Conservation (phyloP, 148 eudicot genomes). For the Dysphania ambrosioides region DNA sequence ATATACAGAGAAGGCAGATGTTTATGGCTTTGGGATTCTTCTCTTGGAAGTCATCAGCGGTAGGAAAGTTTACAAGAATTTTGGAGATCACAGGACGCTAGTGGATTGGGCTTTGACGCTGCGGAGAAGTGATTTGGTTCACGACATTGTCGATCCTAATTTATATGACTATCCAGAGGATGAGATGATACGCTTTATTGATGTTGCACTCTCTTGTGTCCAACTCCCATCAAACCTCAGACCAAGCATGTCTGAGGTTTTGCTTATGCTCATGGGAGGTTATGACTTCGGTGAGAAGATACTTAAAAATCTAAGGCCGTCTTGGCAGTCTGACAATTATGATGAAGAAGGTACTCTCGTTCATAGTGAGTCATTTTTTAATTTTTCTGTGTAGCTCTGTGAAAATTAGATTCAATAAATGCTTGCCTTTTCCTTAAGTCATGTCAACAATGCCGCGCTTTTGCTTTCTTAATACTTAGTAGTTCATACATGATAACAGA, state of each 20-base stretch:
- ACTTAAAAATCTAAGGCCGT: slow-evolving; percentile 35
- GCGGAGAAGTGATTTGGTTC: slow-evolving; percentile 40
- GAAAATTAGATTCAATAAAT: neutral
- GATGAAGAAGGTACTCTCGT: neutral
- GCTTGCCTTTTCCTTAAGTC: neutral
- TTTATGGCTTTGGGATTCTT: slow-evolving; percentile 62
- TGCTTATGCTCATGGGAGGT: slow-evolving; percentile 49
- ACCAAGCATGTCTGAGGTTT: slow-evolving; percentile 63
- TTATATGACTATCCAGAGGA: slow-evolving; percentile 41
- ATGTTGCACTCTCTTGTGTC: slow-evolving; percentile 58
- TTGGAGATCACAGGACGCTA: slow-evolving; percentile 17
- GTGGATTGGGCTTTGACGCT: slow-evolving; percentile 66
- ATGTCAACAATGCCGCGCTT: neutral
- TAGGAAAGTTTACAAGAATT: neutral
- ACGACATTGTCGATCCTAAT: slow-evolving; percentile 54
- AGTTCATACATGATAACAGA: too few relatives aligned
- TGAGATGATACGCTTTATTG: slow-evolving; percentile 40
- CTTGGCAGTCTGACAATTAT: neutral
- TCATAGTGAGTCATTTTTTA: slow-evolving; percentile 5
- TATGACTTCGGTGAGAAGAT: slow-evolving; percentile 40
- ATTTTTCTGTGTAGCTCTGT: neutral
- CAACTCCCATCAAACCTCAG: slow-evolving; percentile 49
- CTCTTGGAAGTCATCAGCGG: slow-evolving; percentile 62
- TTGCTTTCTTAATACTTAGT: neutral
- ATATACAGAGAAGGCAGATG: slow-evolving; percentile 55